phyloP scores from a whole-genome alignment of 805 yeast genomes.

The Ogataea nonfermentans region DNA sequence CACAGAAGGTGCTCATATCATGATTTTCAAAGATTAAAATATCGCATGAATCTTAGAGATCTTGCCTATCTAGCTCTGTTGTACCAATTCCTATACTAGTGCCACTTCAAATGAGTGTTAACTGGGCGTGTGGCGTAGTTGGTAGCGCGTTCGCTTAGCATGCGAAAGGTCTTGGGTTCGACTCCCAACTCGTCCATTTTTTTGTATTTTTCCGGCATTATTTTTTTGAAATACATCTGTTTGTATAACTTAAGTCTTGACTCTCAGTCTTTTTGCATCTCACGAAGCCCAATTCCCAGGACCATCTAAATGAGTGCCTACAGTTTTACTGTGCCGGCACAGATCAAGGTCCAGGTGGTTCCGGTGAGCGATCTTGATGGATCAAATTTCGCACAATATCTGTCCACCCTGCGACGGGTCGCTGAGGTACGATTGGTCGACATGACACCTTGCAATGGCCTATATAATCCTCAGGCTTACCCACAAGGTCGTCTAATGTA shows the following conservation, averaged over 20 bases:
- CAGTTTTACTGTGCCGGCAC: constrained; percentile 61
- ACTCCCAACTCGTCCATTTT: constrained; percentile 67
- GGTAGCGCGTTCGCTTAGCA: constrained; percentile 81
- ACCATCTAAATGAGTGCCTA: constrained; percentile 36
- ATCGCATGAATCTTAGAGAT: too few species aligned
- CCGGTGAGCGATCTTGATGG: constrained; percentile 56
- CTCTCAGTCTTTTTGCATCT: too few species aligned
- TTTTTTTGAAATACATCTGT: too few species aligned
- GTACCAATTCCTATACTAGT: too few species aligned
- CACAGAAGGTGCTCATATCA: too few species aligned
- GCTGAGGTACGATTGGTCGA: constrained; percentile 73
- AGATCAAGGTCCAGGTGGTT: constrained; percentile 62
- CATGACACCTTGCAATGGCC: constrained; percentile 60
- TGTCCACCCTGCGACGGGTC: constrained; percentile 43
- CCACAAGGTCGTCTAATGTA: constrained; percentile 75
- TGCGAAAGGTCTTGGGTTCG: constrained; percentile 80
- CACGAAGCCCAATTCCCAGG: background rate
- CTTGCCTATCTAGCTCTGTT: too few species aligned
- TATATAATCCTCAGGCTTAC: constrained; percentile 81
- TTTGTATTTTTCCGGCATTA: background rate
- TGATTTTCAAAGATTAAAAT: too few species aligned
- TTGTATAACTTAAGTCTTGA: too few species aligned
- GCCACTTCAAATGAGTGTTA: background rate
- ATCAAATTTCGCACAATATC: constrained; percentile 42
- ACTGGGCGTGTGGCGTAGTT: constrained; percentile 75